phyloP scores from a whole-genome alignment of 1,284 basidiomycete genomes.

The Volvariella surrecta region DNA sequence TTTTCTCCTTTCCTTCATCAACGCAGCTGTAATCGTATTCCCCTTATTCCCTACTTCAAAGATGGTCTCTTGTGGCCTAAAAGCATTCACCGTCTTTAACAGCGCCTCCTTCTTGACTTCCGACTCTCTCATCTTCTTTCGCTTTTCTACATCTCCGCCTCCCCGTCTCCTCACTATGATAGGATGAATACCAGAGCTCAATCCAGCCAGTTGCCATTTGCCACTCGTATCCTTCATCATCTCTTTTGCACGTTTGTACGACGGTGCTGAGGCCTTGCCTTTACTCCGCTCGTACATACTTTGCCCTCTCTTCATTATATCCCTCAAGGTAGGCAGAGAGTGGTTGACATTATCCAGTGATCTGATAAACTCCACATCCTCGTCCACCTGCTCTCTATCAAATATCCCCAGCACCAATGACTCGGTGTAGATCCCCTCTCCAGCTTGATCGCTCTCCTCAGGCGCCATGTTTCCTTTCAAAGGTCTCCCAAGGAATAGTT shows the following conservation, averaged over 20 bases:
- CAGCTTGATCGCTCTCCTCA: slow-evolving; percentile 13
- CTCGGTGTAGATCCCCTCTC: slow-evolving; percentile 58
- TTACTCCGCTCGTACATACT: slow-evolving; percentile 92
- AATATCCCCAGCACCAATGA: slow-evolving; percentile 78
- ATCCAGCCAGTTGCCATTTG: slow-evolving; percentile 65
- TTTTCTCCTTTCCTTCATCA: slow-evolving; percentile 89
- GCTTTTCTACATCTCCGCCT: slow-evolving; percentile 16
- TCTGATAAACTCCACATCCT: slow-evolving; percentile 78
- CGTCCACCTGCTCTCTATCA: slow-evolving; percentile 73
- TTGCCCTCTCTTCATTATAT: slow-evolving; percentile 87
- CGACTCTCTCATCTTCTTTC: slow-evolving; percentile 18
- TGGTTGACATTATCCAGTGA: slow-evolving; percentile 63
- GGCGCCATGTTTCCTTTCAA: slow-evolving; percentile 45
- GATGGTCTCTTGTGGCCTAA: slow-evolving; percentile 85
- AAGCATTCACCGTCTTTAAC: slow-evolving; percentile 72
- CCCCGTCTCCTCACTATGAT: slow-evolving; percentile 38
- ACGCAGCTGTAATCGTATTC: slow-evolving; percentile 49
- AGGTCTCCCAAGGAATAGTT: slow-evolving; percentile 89
- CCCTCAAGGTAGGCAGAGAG: slow-evolving; percentile 65
- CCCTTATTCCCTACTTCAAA: slow-evolving; percentile 77
- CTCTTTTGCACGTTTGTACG: slow-evolving; percentile 85
- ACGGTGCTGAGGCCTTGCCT: slow-evolving; percentile 81
- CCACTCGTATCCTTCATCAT: slow-evolving; percentile 56
- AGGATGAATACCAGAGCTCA: slow-evolving; percentile 65
- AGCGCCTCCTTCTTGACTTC: slow-evolving; percentile 61